A percentile compares a stretch with the other conserved stretches of the same genome.
phyloP scores from a whole-genome alignment of 139 green algal species.

The Chlorella sorokiniana region DNA sequence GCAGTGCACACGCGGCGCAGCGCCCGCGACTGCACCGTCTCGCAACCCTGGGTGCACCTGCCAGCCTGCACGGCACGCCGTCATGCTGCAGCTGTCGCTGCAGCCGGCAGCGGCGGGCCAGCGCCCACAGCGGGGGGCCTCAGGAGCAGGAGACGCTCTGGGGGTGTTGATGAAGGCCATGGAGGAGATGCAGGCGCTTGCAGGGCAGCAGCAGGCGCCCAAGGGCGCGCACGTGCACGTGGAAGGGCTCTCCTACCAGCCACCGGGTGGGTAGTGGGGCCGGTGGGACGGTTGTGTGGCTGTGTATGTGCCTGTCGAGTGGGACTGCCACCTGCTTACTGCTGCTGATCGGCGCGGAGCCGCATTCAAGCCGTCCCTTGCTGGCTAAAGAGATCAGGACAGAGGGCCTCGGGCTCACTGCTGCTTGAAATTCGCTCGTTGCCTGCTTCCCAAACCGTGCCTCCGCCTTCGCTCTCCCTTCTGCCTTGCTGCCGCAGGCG shows the following conservation, averaged over 20 bases:
- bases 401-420: background rate
- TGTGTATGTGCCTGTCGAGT: too few species aligned
- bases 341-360: background rate
- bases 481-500: constrained; percentile 49
- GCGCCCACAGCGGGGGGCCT: too few species aligned
- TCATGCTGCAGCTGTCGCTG: too few species aligned
- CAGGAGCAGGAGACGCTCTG: constrained; percentile 12
- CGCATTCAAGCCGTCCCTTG: background rate
- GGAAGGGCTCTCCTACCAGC: background rate
- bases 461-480: background rate
- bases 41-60: too few species aligned
- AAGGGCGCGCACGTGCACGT: constrained; percentile 21
- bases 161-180: constrained; percentile 46
- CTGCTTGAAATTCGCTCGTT: background rate
- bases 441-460: background rate
- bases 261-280: background rate
- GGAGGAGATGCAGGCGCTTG: background rate
- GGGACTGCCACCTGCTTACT: too few species aligned
- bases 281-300: too few species aligned
- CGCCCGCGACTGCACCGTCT: too few species aligned
- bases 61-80: too few species aligned
- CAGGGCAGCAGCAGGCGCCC: constrained; percentile 1
- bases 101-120: too few species aligned
- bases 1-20: too few species aligned
- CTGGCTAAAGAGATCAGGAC: too few species aligned